Base-by-base conservation (phyloP, 139 green algal genomes). In the Choricystis sp. region DNA sequence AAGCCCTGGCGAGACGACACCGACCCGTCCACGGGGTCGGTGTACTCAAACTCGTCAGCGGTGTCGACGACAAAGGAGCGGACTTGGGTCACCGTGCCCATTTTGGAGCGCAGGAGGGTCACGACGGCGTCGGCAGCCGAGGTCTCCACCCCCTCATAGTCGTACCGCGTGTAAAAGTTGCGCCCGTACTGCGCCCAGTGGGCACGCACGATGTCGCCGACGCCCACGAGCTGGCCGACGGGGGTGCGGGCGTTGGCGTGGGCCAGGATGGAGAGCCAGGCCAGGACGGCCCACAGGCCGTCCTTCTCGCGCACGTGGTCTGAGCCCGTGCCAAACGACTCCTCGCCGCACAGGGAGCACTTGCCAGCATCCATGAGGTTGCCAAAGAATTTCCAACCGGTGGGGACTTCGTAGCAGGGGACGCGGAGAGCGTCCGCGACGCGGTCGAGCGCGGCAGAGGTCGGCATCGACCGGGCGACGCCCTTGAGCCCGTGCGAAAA, bases 301-400 rank as follows among this genome's bases (percentile, higher is more conserved):
- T 94, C 89, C 85, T 96, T 96, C 77, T 96, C 89, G 40, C 89
- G 66, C 60, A 79, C 83, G 77, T 96, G 89, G 76, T 96, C 89
- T 26, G 68, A 79, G 69, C 89, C 86, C 0, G 89, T 96, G 58
- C 89, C 89, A 61, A 96, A 96, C 61, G 75, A 88, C 82, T 96
- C 89, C 82, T 96, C 89, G 4, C 89, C 89, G 64, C 87, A 95
- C 27, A 95, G 64, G 22, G 66, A 82, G 82, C 88, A 95, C 72
- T 87, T 77, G 57, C 72, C 78, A 25, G 79, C 79, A 61, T 96
- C 88, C 88, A 95, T 96, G 0, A 94, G 80, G 72, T 95, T 96
- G 71, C 86, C 86, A 59, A 96, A 95, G 77, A 92, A 95, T 75
- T 95, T 95, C 88, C 88, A 95, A 59, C 88, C 69, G 20, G 90